phyloP scores from a whole-genome alignment of 345 rosid species.

The Trapa incisa region DNA sequence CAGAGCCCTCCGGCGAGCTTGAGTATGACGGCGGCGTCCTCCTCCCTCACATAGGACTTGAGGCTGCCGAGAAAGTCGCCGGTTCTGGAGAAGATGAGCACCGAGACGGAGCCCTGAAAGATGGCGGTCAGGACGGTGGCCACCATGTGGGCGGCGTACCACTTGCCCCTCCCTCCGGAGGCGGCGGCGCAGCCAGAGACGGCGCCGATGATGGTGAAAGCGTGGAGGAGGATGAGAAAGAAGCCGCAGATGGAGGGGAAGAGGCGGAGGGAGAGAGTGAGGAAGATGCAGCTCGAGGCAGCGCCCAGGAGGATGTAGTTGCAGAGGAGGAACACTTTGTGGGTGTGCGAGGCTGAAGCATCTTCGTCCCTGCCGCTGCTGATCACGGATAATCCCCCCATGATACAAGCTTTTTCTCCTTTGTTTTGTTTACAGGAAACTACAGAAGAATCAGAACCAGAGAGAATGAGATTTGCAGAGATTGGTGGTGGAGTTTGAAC shows the following conservation, averaged over 20 bases:
- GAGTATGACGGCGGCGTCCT: slow-evolving; percentile 65
- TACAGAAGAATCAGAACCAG: not conserved
- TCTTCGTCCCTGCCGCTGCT: not conserved
- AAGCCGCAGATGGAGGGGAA: slow-evolving; percentile 69
- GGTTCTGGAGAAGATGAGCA: slow-evolving; percentile 59
- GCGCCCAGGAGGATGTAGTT: slow-evolving; percentile 88
- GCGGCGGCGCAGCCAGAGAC: slow-evolving; percentile 66
- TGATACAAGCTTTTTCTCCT: not conserved
- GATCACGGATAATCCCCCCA: not conserved
- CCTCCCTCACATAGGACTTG: slow-evolving; percentile 77
- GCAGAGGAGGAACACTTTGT: slow-evolving; percentile 61
- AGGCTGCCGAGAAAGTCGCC: slow-evolving; percentile 47
- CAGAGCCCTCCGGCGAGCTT: slow-evolving; percentile 75
- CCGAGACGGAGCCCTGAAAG: slow-evolving; percentile 82
- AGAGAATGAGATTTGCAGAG: not conserved
- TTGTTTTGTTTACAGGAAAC: not conserved
- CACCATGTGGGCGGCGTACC: slow-evolving; percentile 88
- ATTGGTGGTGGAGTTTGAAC: not conserved
- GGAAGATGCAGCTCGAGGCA: slow-evolving; percentile 81
- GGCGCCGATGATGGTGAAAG: slow-evolving; percentile 47
- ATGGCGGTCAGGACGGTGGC: slow-evolving; percentile 72
- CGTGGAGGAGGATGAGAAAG: slow-evolving; percentile 44
- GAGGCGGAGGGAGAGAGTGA: slow-evolving; percentile 77
- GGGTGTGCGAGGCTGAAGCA: slow-evolving; percentile 23
- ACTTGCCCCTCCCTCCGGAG: slow-evolving; percentile 25